phyloP scores from a whole-genome alignment of 2,329 filamentous ascomycete genomes.

The Hymenoscyphus albidus region DNA sequence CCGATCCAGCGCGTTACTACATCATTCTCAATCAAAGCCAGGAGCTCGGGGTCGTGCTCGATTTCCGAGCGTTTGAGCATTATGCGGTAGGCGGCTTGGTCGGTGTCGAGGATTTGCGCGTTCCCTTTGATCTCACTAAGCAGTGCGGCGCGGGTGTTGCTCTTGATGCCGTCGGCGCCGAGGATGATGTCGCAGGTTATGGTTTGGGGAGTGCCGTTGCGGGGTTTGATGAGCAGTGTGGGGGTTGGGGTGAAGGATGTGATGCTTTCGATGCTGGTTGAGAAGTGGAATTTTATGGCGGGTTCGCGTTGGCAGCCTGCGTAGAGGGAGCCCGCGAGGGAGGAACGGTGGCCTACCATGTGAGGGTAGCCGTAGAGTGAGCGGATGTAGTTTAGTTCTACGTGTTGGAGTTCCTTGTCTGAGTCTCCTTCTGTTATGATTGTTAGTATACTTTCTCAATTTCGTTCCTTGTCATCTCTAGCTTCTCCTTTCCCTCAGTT shows the following conservation, averaged over 20 bases:
- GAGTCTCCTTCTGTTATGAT: conserved; percentile 55
- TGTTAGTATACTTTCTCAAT: background rate
- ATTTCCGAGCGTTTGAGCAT: conserved; percentile 68
- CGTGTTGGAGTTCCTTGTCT: conserved; percentile 65
- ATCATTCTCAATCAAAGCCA: conserved; percentile 63
- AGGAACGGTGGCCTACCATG: conserved; percentile 74
- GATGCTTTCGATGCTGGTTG: conserved; percentile 52
- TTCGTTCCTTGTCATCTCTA: background rate
- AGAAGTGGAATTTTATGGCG: conserved; percentile 66
- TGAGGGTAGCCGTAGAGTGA: conserved; percentile 70
- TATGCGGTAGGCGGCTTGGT: conserved; percentile 75
- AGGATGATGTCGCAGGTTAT: conserved; percentile 53
- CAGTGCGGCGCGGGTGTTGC: conserved; percentile 47
- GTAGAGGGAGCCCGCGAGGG: conserved; percentile 65
- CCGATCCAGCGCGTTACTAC: conserved; percentile 73
- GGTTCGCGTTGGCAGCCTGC: conserved; percentile 63
- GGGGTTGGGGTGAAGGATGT: conserved; percentile 57
- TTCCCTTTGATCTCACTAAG: conserved; percentile 44
- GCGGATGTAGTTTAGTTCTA: conserved; percentile 64
- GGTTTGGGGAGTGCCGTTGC: conserved; percentile 45
- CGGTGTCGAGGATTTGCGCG: conserved; percentile 60
- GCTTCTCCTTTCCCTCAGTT: background rate
- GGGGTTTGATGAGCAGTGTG: conserved; percentile 55
- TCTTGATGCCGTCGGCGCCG: conserved; percentile 55
- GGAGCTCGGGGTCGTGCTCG: conserved; percentile 61